Conservation (phyloP, 768 basidiomycete genomes). For the Infundibulicybe gibba region DNA sequence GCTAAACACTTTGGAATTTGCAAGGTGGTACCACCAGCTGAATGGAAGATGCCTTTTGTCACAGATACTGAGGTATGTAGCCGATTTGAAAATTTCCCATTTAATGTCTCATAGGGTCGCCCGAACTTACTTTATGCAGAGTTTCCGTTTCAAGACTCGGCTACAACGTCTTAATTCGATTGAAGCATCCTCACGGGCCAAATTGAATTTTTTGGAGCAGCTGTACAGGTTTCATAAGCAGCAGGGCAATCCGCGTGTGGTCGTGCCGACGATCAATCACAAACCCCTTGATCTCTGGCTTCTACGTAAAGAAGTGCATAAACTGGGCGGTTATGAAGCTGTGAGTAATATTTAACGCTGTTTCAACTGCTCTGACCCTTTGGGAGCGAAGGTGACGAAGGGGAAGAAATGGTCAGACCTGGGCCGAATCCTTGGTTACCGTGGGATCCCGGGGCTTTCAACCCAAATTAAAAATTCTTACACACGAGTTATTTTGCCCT, state of each 20-base stretch:
- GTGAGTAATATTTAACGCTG: slow-evolving; percentile 40
- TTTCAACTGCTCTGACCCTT: slow-evolving; percentile 5
- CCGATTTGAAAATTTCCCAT: slow-evolving; percentile 13
- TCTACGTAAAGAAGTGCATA: slow-evolving; percentile 87
- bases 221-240: slow-evolving; percentile 96
- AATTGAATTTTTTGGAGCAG: slow-evolving; percentile 96
- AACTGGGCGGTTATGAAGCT: slow-evolving; percentile 81
- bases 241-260: slow-evolving; percentile 85
- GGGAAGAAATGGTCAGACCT: slow-evolving; percentile 87
- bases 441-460: slow-evolving; percentile 76
- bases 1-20: slow-evolving; percentile 86
- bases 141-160: slow-evolving; percentile 94
- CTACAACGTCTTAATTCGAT: slow-evolving; percentile 94
- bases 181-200: slow-evolving; percentile 94
- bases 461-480: slow-evolving; percentile 91
- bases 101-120: slow-evolving; percentile 37
- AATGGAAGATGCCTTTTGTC: slow-evolving; percentile 95
- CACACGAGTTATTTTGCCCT: slow-evolving; percentile 89
- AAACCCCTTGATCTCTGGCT: slow-evolving; percentile 93
- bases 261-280: slow-evolving; percentile 92
- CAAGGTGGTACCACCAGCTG: slow-evolving; percentile 91
- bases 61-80: slow-evolving; percentile 85
- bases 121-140: slow-evolving; percentile 35
- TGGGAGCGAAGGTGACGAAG: slow-evolving; percentile 61
- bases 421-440: slow-evolving; percentile 79